phyloP scores from a whole-genome alignment of 805 yeast genomes.

The Saccharomyces mikatae region DNA sequence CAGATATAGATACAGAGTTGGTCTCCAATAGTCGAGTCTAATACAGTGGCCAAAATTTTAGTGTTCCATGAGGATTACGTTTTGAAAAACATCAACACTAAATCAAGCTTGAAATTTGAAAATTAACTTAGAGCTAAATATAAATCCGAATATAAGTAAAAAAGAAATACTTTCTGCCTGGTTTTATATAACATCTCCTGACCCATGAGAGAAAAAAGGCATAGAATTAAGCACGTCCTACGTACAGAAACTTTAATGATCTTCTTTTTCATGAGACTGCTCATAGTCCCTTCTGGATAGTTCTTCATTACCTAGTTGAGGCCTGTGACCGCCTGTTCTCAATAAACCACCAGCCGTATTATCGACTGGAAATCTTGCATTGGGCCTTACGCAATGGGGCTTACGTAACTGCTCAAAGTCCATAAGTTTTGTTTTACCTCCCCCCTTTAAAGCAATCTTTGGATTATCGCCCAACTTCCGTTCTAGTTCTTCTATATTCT shows the following conservation, averaged over 20 bases:
- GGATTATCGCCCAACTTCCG: slow-evolving; percentile 1
- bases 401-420: slow-evolving; percentile 15
- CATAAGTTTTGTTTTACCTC: slow-evolving; percentile 17
- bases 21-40: background rate
- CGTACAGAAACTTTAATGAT: background rate
- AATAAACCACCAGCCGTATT: slow-evolving; percentile 19
- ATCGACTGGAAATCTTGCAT: background rate
- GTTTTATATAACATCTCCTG: background rate
- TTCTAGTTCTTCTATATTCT: background rate
- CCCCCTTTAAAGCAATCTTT: slow-evolving; percentile 14
- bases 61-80: background rate
- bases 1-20: background rate
- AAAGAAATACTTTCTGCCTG: background rate
- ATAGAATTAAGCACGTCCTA: background rate
- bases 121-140: background rate
- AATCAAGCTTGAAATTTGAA: background rate
- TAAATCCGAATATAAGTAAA: background rate
- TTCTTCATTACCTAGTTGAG: slow-evolving; percentile 3
- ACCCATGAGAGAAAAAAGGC: background rate
- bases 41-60: background rate
- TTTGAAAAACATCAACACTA: background rate
- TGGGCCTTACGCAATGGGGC: slow-evolving; percentile 19
- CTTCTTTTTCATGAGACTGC: background rate
- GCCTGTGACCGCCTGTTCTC: slow-evolving; percentile 21
- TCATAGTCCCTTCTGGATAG: background rate